Conservation (phyloP, 352 stramenopile genomes). For the Pilasporangium apinafurcum region DNA sequence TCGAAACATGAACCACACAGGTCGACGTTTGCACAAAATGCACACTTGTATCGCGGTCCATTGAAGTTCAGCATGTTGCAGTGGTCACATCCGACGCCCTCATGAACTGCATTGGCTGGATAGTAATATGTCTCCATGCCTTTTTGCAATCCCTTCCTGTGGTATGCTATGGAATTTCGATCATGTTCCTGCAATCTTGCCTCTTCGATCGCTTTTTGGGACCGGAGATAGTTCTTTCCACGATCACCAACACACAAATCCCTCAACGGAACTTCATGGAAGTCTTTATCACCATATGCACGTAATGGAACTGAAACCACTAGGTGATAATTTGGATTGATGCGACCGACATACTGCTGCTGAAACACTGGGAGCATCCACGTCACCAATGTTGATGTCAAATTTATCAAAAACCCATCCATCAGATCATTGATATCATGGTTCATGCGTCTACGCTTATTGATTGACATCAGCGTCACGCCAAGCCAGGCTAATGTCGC, state of each 20-base stretch:
- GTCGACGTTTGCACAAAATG: conserved; percentile 63
- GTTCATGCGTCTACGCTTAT: conserved; percentile 36
- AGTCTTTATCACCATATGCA: conserved; percentile 25
- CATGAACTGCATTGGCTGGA: conserved; percentile 39
- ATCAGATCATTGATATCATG: conserved; percentile 42
- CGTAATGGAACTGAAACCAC: no score
- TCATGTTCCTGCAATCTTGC: conserved; percentile 15
- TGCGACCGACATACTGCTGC: conserved; percentile 8
- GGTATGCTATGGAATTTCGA: no score
- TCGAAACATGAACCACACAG: conserved; percentile 60
- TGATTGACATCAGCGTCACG: conserved; percentile 32
- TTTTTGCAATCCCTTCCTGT: no score
- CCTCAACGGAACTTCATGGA: conserved; percentile 9
- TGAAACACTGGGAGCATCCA: conserved; percentile 23
- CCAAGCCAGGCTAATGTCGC: conserved; percentile 57
- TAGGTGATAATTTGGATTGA: conserved; percentile 59
- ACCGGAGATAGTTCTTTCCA: conserved; percentile 4
- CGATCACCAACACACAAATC: conserved; percentile 4
- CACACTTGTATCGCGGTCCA: conserved; percentile 64
- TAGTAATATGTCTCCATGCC: conserved; percentile 38
- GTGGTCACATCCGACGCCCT: conserved; percentile 65
- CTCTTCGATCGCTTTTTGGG: conserved; percentile 8
- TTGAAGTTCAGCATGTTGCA: conserved; percentile 55
- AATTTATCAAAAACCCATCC: conserved; percentile 67
- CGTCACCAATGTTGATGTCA: conserved; percentile 40